Evolutionary conservation across 345 rosid species (phyloP), one percentile per base, ranked within the genome.

Genomic region (Sonneratia caseolaris): DNA sequence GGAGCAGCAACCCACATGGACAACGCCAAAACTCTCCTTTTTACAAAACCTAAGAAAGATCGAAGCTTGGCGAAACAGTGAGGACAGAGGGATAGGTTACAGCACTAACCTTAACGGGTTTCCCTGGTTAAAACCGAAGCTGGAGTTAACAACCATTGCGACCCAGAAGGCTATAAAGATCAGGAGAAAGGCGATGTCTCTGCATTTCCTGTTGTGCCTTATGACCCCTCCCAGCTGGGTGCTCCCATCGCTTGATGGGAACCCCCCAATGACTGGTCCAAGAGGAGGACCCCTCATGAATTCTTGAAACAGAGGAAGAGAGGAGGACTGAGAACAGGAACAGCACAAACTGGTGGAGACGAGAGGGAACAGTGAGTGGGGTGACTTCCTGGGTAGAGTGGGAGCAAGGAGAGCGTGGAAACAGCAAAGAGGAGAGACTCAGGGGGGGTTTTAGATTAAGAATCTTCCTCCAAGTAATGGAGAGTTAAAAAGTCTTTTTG

Each of bases 141-240:
- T 95, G 51, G 97, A 95, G 82, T 95, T 92, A 24, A 92, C 99
- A 84, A 92, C 86, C 99, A 95, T 90, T 24, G 97, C 91, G 77
- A 95, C 81, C 99, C 99, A 95, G 81, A 92, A 95, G 35, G 96
- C 89, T 42, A 90, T 84, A 74, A 92, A 95, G 73, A 95, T 71
- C 68, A 92, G 78, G 43, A 92, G 97, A 82, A 92, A 89, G 9
- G 84, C 86, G 75, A 90, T 78, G 81, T 95, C 99, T 82, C 96
- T 82, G 72, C 97, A 95, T 78, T 92, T 92, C 85, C 99, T 86
- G 79, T 90, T 90, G 83, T 86, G 99, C 67, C 81, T 89, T 64
- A 92, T 87, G 82, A 95, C 89, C 77, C 99, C 99, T 80, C 84
- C 97, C 73, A 87, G 71, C 73, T 82, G 84, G 37, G 82, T 76